Base-by-base conservation (phyloP, 1,284 basidiomycete genomes). In the Macrocybe sp. region DNA sequence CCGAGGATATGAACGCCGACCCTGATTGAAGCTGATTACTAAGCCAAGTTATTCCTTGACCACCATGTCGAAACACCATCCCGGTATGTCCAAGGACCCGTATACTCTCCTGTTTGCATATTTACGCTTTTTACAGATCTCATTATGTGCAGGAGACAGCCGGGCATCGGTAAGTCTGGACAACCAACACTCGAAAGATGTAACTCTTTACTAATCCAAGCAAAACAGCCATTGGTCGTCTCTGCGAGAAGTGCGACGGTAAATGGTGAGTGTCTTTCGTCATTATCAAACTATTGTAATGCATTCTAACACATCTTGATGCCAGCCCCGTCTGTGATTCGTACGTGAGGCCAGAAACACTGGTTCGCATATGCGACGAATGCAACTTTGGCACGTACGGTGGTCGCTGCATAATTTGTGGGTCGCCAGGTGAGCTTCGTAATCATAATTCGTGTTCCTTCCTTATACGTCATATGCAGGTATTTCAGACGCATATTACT, bases 331-430 rank as follows among this genome's bases (percentile, higher is more conserved):
- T 99, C 49, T 99, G 97, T 72, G 97, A 99, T 73, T 99, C 96
- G 49, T 98, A 98, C 70, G 97, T 99, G 51, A 84, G 97, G 57
- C 97, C 97, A 52, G 93, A 97, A 71, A 97, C 96, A 11, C 78
- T 99, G 49, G 97, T 99, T 49, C 85, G 94, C 59, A 97, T 98
- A 60, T 99, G 97, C 67, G 97, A 99, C 66, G 96, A 99, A 73
- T 99, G 97, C 72, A 98, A 98, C 67, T 99, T 95, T 68, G 97
- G 97, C 51, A 95, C 93, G 46, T 97, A 95, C 64, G 94, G 95
- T 28, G 93, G 94, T 48, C 79, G 93, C 54, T 99, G 97, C 67
- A 97, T 99, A 69, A 95, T 99, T 55, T 99, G 97, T 60, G 91
- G 92, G 43, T 85, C 90, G 44, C 90, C 90, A 58, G 93, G 92